Conservation (phyloP, 2,329 filamentous ascomycete genomes). For the Teratosphaeria pseudoeucalypti region DNA sequence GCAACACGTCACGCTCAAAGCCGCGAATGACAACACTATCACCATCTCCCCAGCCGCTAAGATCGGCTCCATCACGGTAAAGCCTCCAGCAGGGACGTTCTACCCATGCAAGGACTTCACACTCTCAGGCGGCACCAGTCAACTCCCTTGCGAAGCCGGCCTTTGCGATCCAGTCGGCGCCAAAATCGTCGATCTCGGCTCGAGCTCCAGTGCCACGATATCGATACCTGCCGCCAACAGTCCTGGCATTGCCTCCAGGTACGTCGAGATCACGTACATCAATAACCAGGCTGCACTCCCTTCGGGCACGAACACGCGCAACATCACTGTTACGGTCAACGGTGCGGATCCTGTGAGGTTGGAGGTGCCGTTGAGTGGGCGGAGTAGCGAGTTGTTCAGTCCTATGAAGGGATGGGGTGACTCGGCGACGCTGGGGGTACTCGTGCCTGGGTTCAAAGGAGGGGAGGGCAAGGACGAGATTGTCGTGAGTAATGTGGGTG, state of each 20-base stretch:
- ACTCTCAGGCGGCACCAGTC: conserved; percentile 26
- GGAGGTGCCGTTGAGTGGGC: conserved; percentile 38
- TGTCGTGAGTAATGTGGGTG: conserved; percentile 21
- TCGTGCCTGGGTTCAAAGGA: conserved; percentile 36
- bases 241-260: conserved; percentile 16
- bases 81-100: conserved; percentile 25
- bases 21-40: conserved; percentile 20
- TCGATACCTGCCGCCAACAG: conserved; percentile 21
- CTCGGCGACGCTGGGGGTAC: conserved; percentile 35
- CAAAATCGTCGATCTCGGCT: conserved; percentile 33
- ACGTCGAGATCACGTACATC: conserved; percentile 41
- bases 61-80: conserved; percentile 16
- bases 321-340: conserved; percentile 43
- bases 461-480: conserved; percentile 29
- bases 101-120: conserved; percentile 31
- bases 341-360: conserved; percentile 33
- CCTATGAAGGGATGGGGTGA: conserved; percentile 43
- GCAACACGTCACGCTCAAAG: conserved; percentile 11
- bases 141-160: conserved; percentile 27
- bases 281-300: conserved; percentile 41
- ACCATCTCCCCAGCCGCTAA: conserved; percentile 10
- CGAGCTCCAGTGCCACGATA: conserved; percentile 24
- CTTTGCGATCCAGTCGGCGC: conserved; percentile 35
- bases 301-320: conserved; percentile 39
- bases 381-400: conserved; percentile 26